These are phyloP conservation scores for Didymella lethalis DNA, from an alignment of 2,329 filamentous ascomycete genomes.

Conservation along the genomic window DNA sequence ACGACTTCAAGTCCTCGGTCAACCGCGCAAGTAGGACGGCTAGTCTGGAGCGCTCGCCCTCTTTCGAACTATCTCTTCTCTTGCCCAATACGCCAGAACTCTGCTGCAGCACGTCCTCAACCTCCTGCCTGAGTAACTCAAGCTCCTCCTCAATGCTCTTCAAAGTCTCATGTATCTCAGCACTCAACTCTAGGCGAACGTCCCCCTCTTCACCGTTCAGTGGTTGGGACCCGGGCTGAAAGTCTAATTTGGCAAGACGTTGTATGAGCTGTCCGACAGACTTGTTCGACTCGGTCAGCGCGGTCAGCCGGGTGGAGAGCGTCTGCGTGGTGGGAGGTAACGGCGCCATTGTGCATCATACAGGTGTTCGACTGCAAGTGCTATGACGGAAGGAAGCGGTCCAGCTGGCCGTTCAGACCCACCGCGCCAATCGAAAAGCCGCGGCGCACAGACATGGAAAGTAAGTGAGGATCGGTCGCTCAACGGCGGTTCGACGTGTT, in stretches of 20 bases:
- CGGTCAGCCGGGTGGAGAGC: slow-evolving; percentile 59
- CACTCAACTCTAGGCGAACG: slow-evolving; percentile 73
- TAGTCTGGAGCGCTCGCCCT: slow-evolving; percentile 70
- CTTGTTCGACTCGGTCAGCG: slow-evolving; percentile 63
- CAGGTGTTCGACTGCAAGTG: slow-evolving; percentile 37
- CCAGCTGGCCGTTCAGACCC: slow-evolving; percentile 28
- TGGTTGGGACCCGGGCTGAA: slow-evolving; percentile 67
- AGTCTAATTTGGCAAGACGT: slow-evolving; percentile 66
- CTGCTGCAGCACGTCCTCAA: slow-evolving; percentile 69
- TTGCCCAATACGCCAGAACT: slow-evolving; percentile 40
- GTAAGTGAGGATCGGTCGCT: slow-evolving; percentile 13
- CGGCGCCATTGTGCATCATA: slow-evolving; percentile 44
- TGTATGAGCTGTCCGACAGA: slow-evolving; percentile 63
- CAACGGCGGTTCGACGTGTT: slow-evolving; percentile 1
- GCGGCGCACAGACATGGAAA: slow-evolving; percentile 32
- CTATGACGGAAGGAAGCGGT: slow-evolving; percentile 42
- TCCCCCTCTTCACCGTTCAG: slow-evolving; percentile 68
- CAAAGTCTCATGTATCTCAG: slow-evolving; percentile 80
- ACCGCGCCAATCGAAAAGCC: slow-evolving; percentile 22
- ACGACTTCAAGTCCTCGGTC: slow-evolving; percentile 75
- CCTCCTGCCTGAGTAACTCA: slow-evolving; percentile 79
- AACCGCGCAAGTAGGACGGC: slow-evolving; percentile 72
- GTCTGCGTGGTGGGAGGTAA: slow-evolving; percentile 46
- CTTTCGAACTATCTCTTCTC: slow-evolving; percentile 61
- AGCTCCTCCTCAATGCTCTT: slow-evolving; percentile 84